These are phyloP conservation scores for Colletotrichum sp. DNA, from an alignment of 2,329 filamentous ascomycete genomes.

Conservation along the genomic window DNA sequence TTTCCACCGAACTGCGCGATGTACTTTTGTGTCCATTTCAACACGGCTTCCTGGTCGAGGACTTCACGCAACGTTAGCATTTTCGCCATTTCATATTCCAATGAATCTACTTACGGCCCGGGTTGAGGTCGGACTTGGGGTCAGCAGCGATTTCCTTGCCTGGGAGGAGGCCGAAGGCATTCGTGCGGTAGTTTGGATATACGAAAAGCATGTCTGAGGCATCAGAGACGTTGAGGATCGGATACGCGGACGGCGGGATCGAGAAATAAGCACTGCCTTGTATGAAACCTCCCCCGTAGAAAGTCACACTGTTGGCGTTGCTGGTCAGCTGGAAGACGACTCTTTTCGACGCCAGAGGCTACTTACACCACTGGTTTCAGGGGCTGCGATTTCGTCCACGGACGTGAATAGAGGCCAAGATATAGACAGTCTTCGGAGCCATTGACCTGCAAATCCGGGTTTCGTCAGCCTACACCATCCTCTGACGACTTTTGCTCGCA, in stretches of 20 bases:
- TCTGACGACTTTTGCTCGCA: not conserved
- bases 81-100: not conserved
- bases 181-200: slow-evolving; percentile 59
- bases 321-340: not conserved
- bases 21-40: slow-evolving; percentile 30
- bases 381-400: slow-evolving; percentile 50
- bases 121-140: slow-evolving; percentile 52
- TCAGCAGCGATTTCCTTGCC: slow-evolving; percentile 51
- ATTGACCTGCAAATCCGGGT: slow-evolving; percentile 38
- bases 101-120: slow-evolving; percentile 31
- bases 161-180: slow-evolving; percentile 61
- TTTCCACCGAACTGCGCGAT: slow-evolving; percentile 32
- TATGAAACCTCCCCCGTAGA: slow-evolving; percentile 62
- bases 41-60: slow-evolving; percentile 34
- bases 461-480: not conserved
- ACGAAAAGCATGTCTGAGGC: slow-evolving; percentile 52
- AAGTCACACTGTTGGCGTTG: not conserved
- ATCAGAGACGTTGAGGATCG: slow-evolving; percentile 59
- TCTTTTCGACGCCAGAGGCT: not conserved
- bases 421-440: slow-evolving; percentile 67
- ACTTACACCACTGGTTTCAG: slow-evolving; percentile 56
- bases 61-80: slow-evolving; percentile 26
- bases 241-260: slow-evolving; percentile 62
- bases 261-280: slow-evolving; percentile 59
- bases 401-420: slow-evolving; percentile 63